Evolutionary conservation across 306 rosid genomes (phyloP), one percentile per base, ranked within the genome.

Genomic region (Albizia julibrissin): DNA sequence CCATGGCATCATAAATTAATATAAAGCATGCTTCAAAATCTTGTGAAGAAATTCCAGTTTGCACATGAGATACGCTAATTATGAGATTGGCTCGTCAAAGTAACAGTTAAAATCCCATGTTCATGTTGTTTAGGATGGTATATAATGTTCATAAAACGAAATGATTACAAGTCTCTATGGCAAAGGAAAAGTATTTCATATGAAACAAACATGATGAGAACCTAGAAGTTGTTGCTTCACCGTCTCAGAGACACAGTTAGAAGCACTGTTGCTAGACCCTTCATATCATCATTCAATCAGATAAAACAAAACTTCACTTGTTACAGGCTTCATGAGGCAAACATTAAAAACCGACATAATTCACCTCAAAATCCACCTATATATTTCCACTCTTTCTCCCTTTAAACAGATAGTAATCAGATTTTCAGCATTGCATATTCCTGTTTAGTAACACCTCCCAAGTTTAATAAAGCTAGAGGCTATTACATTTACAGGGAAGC

Each of bases 341-440:
- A 54, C n/a, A 81, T 75, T 69, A 21, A 59, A 34, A 64, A 59
- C 39, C 13, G 37, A 29, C 26, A 40, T 72, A 31, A 56, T 12
- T 59, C 62, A 54, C n/a, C 40, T 10, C 14, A 62, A 62, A 27
- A 5, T 27, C 21, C 37, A 26, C 68, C 19, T 13, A 27, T 13
- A 62, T 26, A 62, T 27, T 62, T 62, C 68, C 10, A 62, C 39
- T 27, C 39, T 11, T 62, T 62, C 69, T 61, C 37, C 68, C 68
- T 61, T 12, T 58, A 6, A 27, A 62, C 19, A 12, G 14, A 14
- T 27, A 61, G 12, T 10, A 26, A 61, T 61, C 34, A 50, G 22
- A 79, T 54, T 74, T 58, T 75, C 27, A 66, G 75, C 47, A 52
- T 65, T 18, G 72, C 69, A 43, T 16, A 79, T 54, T 26, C 65